Evolutionary conservation across 2,329 filamentous ascomycete species (phyloP), one percentile per base, ranked within the genome.

Genomic region (Ceratocystis alfenasii): DNA sequence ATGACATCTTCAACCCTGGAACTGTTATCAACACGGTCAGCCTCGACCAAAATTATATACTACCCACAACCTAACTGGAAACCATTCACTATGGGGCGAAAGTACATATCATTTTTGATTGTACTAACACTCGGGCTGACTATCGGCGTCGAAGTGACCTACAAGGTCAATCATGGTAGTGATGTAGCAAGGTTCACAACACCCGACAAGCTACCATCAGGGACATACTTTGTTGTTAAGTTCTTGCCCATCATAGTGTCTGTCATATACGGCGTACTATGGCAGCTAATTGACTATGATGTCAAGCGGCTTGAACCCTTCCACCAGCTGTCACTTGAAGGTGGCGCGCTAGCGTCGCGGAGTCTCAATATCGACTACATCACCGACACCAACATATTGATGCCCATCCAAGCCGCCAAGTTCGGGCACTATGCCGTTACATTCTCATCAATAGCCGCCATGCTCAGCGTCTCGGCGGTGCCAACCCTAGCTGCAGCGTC

Each of bases 301-400:
- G 83, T 87, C 1, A 83, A 82, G 71, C 80, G 85, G n/a, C 74
- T 87, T 33, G 85, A 88, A 72, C 81, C 85, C 0, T 87, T 83
- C 70, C 85, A 86, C 69, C 85, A 87, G 72, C 76, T 88, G 62
- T 86, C 84, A 2, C 83, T 79, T 68, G 76, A 79, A 2, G 79
- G 78, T 2, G 85, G 85, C 15, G 83, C 85, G 0, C 74, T 85
- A 22, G 85, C 85, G 0, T 81, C 81, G 48, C 81, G 84, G 71
- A 88, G 85, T 0, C 81, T 90, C 71, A 90, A 89, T 69, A 86
- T 88, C 68, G 86, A 89, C 73, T 90, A 90, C 68, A 79, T 88
- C 57, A 89, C 87, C 4, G 81, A 83, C 70, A 82, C 87, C 75
- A 85, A 81, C 70, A 83, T 88, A 70, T 74, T 87, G 48, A 80